A percentile compares a stretch with the other conserved stretches of the same genome.
Conservation (phyloP, 164 flowering plant species). For the Aristolochia contorta region DNA sequence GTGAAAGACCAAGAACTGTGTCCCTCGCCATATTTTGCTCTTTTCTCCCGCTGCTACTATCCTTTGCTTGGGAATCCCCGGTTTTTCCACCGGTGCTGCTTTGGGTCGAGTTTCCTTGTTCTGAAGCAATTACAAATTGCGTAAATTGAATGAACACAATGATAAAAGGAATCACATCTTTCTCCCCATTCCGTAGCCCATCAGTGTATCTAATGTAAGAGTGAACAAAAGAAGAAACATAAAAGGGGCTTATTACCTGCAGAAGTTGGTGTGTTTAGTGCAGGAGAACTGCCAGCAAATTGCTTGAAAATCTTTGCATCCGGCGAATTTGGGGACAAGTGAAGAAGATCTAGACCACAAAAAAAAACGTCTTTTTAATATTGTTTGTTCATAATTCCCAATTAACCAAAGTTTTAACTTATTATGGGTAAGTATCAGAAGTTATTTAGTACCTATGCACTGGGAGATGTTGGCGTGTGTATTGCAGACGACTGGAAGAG, state of each 20-base stretch:
- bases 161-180: too few relatives aligned
- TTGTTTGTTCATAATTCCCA: conserved; percentile 4
- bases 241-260: background rate
- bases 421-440: conserved; percentile 11
- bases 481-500: conserved; percentile 23
- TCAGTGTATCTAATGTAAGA: background rate
- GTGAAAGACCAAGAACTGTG: background rate
- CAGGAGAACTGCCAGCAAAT: conserved; percentile 24
- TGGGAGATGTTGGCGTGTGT: conserved; percentile 9
- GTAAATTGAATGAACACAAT: background rate
- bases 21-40: background rate
- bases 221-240: background rate
- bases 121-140: background rate
- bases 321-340: background rate
- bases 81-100: background rate
- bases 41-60: background rate
- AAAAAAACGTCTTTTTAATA: too few relatives aligned
- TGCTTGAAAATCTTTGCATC: conserved; percentile 1
- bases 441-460: background rate
- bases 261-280: background rate
- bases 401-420: background rate
- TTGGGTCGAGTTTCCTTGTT: background rate
- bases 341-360: conserved; percentile 7
- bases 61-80: background rate
- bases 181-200: background rate